Percentiles rank a stretch among this genome's conserved stretches.
Conservation (phyloP, 2,329 filamentous ascomycete genomes). For the Colletotrichum horii region DNA sequence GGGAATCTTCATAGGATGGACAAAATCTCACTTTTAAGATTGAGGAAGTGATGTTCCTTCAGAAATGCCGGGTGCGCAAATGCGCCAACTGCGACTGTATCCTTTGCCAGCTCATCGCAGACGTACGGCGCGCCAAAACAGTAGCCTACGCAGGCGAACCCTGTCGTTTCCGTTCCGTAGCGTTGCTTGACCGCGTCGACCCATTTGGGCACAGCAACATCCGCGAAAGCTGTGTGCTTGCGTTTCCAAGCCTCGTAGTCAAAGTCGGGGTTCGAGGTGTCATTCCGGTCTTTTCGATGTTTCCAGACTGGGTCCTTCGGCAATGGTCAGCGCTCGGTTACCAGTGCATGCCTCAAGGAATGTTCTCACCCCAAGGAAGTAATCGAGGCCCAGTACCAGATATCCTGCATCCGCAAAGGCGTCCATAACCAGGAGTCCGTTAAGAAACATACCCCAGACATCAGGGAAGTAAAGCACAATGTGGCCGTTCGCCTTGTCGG, state of each 20-base stretch:
- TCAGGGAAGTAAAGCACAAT: not conserved
- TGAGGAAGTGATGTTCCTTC: not conserved
- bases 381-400: not conserved
- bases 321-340: not conserved
- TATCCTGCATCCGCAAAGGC: not conserved
- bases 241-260: slow-evolving; percentile 52
- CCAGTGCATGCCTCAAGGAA: not conserved
- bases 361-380: not conserved
- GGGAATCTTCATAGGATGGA: rapidly evolving
- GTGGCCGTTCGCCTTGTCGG: not conserved
- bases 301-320: slow-evolving; percentile 47
- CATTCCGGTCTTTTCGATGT: slow-evolving; percentile 34
- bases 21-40: not conserved
- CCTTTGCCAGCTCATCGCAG: slow-evolving; percentile 27
- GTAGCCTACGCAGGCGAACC: slow-evolving; percentile 46
- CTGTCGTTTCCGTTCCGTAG: slow-evolving; percentile 36
- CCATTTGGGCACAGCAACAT: slow-evolving; percentile 49
- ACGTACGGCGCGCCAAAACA: slow-evolving; percentile 50
- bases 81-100: not conserved
- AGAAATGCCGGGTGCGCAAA: not conserved
- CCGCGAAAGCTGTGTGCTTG: slow-evolving; percentile 48
- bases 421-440: not conserved
- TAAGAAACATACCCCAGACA: not conserved
- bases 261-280: slow-evolving; percentile 41
- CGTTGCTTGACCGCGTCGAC: slow-evolving; percentile 38